Evolutionary conservation across 148 eudicot genomes (phyloP).

Genomic region (Pouteria glomerata): DNA sequence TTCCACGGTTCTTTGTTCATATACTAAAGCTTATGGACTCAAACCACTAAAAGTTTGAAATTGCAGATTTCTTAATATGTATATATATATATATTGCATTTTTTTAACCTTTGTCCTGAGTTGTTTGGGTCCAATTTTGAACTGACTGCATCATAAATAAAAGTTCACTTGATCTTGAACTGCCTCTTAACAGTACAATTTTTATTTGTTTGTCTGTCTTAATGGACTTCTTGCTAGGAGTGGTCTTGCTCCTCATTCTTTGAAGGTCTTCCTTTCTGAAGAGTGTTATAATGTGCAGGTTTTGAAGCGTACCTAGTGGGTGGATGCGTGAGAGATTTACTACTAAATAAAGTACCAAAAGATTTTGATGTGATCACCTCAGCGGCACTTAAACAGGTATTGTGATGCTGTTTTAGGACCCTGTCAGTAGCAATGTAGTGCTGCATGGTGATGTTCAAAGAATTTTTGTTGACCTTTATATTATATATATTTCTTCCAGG

Average conservation of each 20-base stretch:
- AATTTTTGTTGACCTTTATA: background rate
- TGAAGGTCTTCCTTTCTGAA: constrained; percentile 2
- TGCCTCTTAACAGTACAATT: background rate
- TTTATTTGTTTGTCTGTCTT: background rate
- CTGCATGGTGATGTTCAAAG: constrained; percentile 1
- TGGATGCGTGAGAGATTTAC: constrained; percentile 94
- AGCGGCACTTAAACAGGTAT: constrained; percentile 66
- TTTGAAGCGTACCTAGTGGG: constrained; percentile 87
- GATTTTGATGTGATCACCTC: constrained; percentile 94
- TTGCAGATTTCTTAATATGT: background rate
- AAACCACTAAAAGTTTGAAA: background rate
- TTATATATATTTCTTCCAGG: constrained; percentile 40
- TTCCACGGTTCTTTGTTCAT: background rate
- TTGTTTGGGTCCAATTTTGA: background rate
- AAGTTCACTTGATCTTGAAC: background rate
- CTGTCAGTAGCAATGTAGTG: background rate
- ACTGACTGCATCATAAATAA: background rate
- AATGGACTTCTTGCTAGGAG: background rate
- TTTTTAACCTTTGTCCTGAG: background rate
- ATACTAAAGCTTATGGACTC: background rate
- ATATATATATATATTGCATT: background rate
- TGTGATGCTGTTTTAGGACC: background rate
- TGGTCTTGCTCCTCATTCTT: background rate
- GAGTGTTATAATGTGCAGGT: constrained; percentile 45
- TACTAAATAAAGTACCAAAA: constrained; percentile 69